These are phyloP conservation scores for Globisporangium yorkense DNA, from an alignment of 352 stramenopile species.

Conservation along the genomic window DNA sequence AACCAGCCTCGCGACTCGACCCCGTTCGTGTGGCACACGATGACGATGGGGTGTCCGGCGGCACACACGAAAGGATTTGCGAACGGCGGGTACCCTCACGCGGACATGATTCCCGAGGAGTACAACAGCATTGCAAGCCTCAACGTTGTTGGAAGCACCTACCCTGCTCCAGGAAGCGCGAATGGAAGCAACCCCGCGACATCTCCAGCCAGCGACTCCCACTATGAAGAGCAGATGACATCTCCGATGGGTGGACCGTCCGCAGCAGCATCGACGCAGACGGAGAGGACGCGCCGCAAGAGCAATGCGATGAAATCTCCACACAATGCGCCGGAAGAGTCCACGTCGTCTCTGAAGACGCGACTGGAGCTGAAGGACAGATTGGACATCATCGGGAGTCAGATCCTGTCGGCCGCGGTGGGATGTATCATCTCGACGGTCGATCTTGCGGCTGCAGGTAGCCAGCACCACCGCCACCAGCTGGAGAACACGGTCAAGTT, in stretches of 20 bases:
- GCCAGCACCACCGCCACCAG: conserved; percentile 48
- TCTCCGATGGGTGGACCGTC: conserved; percentile 22
- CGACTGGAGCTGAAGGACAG: conserved; percentile 70
- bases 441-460: conserved; percentile 54
- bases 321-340: conserved; percentile 23
- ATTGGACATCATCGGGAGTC: conserved; percentile 61
- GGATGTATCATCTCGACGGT: conserved; percentile 65
- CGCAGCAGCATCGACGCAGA: conserved; percentile 19
- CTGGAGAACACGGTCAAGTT: conserved; percentile 46
- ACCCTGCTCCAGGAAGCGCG: neutral
- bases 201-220: conserved; percentile 26
- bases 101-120: conserved; percentile 1
- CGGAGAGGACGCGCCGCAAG: conserved; percentile 13
- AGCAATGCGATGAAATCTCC: conserved; percentile 12
- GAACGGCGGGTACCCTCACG: conserved; percentile 49
- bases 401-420: conserved; percentile 64
- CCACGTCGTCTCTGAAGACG: conserved; percentile 48
- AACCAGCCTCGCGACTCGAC: conserved; percentile 6
- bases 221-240: conserved; percentile 20
- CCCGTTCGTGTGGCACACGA: conserved; percentile 75
- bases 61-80: conserved; percentile 80
- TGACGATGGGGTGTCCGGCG: conserved; percentile 81
- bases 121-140: conserved; percentile 6
- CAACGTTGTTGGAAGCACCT: neutral
- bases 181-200: conserved; percentile 12